Base-by-base conservation (phyloP, 129 eudicot genomes). In the Pulicaria dysenterica region DNA sequence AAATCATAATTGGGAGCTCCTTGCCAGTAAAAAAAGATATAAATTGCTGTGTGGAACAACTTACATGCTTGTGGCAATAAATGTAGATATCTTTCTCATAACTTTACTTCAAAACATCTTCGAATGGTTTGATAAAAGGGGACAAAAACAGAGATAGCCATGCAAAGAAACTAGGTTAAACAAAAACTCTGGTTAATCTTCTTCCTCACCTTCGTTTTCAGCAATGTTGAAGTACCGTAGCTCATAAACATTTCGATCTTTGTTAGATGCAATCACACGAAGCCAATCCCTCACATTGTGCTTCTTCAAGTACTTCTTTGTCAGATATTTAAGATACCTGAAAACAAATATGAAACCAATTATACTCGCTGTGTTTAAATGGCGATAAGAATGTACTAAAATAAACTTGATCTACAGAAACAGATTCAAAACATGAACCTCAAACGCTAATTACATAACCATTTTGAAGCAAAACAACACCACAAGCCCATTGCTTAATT, bases 121-220 rank as follows among this genome's bases (percentile, higher is more conserved):
- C 3, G 40, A 61, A 36, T 14, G 34, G 47, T 67, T 69, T 53
- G 47, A 38, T 15, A 4, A 70, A 39, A 36, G 38, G 42, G n/a
- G n/a, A n/a, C n/a, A 17, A 10, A 17, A 24, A 24, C 1, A 17
- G 40, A 5, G 39, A 45, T 16, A 64, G 43, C 24, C 51, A 70
- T 11, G 37, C 31, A 41, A 63, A 58, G 64, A 58, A 41, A 62
- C 49, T 62, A 11, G 24, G 36, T 3, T 48, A 67, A 67, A 13
- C 48, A 37, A n/a, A 1, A 70, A 3, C 40, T 19, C 24, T 4
- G 64, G 4, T 58, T 37, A 73, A 53, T 79, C 75, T 73, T 79
- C 83, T 40, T 79, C 83, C 40, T 79, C 83, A 10, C 83, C 83
- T 55, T 79, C 83, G 10, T 79, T 79, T 75, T 79, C 75, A 48